Base-by-base conservation (phyloP, 192 early-diverging fungal species). In the Thamnidium elegans region DNA sequence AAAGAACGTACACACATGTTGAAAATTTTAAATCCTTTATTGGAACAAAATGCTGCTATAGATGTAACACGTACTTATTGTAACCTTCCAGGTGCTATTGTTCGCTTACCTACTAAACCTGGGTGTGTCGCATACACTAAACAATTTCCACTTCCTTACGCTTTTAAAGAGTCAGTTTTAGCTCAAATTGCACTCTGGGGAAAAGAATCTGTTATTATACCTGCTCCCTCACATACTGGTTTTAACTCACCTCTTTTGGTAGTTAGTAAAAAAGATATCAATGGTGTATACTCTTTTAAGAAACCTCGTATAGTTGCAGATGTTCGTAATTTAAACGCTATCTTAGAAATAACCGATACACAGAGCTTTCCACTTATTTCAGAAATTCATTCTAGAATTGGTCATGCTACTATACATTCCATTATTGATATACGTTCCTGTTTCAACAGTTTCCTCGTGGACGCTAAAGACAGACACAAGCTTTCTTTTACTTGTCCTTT, bases 241-340 rank as follows among this genome's bases (percentile, higher is more conserved):
- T 58, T 48, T 23, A 70, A 65, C 39, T 44, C 42, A 39, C 55
- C 69, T 3, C 13, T 70, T 4, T 62, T 65, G 17, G n/a, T 66
- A 0, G 65, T 68, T 3, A 19, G 63, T 15, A 70, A 70, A 26
- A 69, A 70, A 46, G 55, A 75, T 55, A n/a, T 5, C 3, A 0
- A 42, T 17, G 68, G 68, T 0, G 68, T 65, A 0, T 56, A 67
- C 10, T 65, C 66, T 32, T 55, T 52, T 66, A 36, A 43, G 45
- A 14, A 69, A 52, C 58, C 55, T 67, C 32, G 73, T 67, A 17
- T 64, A 58, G 3, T 50, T 32, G 23, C 65, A 53, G 0, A 47
- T n/a, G 45, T 47, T 7, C 10, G 45, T 15, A 11, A 15, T 3
- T 47, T 47, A 11, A 47, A 47, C 45, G 3, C 45, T 7, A 47